A percentile compares a stretch with the other conserved stretches of the same genome.
Evolutionary conservation across 345 rosid species (phyloP).

Genomic region (Eutrema japonicum): DNA sequence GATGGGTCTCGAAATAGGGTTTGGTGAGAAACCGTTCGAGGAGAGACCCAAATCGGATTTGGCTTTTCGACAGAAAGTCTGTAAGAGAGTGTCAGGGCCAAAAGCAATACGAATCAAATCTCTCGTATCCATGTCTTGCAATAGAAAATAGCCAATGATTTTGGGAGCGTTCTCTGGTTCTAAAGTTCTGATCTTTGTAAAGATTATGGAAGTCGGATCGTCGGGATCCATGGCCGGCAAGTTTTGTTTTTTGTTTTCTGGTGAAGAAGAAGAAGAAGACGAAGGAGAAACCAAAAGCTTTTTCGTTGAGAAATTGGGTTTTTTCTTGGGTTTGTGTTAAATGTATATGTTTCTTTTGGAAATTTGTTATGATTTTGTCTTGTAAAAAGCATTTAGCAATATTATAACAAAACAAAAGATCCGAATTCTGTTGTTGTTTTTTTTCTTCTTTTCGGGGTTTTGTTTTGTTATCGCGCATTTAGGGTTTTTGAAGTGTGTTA

Average conservation of each 20-base stretch:
- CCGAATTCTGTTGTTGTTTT: too few species aligned
- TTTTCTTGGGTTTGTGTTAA: conserved; percentile 8
- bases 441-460: background rate
- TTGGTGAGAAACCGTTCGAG: conserved; percentile 49
- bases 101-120: conserved; percentile 70
- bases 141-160: conserved; percentile 81
- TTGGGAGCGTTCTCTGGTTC: conserved; percentile 83
- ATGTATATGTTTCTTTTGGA: conserved; percentile 25
- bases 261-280: conserved; percentile 30
- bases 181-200: conserved; percentile 58
- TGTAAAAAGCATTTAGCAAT: background rate
- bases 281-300: conserved; percentile 1
- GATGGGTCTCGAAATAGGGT: conserved; percentile 52
- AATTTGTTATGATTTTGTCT: conserved; percentile 25
- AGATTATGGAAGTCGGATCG: conserved; percentile 63
- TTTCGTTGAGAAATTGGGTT: background rate
- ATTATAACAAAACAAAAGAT: background rate
- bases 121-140: conserved; percentile 61
- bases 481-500: conserved; percentile 16
- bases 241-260: background rate
- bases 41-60: conserved; percentile 64
- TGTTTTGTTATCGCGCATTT: conserved; percentile 10
- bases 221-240: conserved; percentile 63
- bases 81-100: conserved; percentile 64
- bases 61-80: conserved; percentile 58